Conservation (phyloP, 2,329 filamentous ascomycete genomes). For the Fusarium torreyae region DNA sequence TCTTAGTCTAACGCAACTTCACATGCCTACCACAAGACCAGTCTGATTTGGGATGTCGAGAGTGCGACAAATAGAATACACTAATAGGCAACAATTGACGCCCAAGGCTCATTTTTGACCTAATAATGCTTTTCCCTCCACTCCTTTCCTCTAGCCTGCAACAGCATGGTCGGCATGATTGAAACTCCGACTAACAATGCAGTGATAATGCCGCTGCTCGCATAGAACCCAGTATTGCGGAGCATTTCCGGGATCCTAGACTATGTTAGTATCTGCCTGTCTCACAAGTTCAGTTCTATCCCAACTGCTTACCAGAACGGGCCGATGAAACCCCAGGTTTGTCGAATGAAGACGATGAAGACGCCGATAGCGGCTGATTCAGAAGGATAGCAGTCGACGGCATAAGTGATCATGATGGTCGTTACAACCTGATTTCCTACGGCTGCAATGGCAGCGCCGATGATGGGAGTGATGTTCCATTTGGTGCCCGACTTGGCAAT, state of each 20-base stretch:
- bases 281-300: not conserved
- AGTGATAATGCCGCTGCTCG: constrained; percentile 8
- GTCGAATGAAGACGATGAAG: constrained; percentile 70
- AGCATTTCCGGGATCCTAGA: constrained; percentile 27
- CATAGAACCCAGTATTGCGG: not conserved
- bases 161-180: constrained; percentile 19
- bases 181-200: constrained; percentile 18
- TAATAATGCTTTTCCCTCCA: no score
- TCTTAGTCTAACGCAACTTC: no score
- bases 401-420: constrained; percentile 72
- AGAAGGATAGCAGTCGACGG: constrained; percentile 69
- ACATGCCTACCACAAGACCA: no score
- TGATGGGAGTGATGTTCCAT: constrained; percentile 71
- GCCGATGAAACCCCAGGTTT: constrained; percentile 68
- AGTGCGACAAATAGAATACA: no score
- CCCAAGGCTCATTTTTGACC: no score
- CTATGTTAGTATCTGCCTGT: not conserved
- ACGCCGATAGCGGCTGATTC: constrained; percentile 69
- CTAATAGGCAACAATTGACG: no score
- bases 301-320: constrained; percentile 43
- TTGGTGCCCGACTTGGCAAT: constrained; percentile 57
- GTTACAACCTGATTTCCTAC: constrained; percentile 74
- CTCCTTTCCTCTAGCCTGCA: constrained; percentile 1
- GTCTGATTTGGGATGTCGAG: no score
- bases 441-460: constrained; percentile 66